Base-by-base conservation (phyloP, 371 early-diverging fungal genomes). In the Mortierella sp. region DNA sequence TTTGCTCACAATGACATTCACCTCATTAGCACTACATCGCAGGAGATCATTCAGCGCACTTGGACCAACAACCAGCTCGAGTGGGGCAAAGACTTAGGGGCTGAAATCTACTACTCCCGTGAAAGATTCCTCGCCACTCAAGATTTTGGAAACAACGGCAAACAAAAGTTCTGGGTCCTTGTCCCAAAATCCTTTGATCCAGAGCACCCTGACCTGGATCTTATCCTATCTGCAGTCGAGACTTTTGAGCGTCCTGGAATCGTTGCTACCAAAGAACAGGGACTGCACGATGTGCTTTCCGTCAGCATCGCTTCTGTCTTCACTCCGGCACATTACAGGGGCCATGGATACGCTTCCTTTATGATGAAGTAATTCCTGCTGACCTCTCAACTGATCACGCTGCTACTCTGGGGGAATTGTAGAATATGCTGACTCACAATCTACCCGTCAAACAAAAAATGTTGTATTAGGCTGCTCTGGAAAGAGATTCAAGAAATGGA, bases 251-350 rank as follows among this genome's bases (percentile, higher is more conserved):
- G 84, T 6, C 70, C 82, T 29, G 83, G 77, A 9, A 42, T 83
- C 4, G 9, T 76, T 3, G 68, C 59, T 35, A 43, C 65, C 26
- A 59, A 70, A 40, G 53, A 66, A 15, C 55, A 62, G 3, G 71
- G 72, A 5, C 29, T 84, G 23, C 53, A 53, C 56, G 72, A 83
- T 40, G 73, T 60, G 22, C 28, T 51, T 43, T 62, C 75, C 7
- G 69, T 79, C 56, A 77, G 84, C 37, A 65, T 86, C 56, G 83
- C 85, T 22, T 81, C 84, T 29, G 86, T 86, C 45, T 83, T 83
- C 66, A 75, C 80, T 22, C 83, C 84, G 13, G 72, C 34, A 17
- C 51, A 56, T 22, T 59, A 75, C 55, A 75, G 85, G 6, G 67
- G 72, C 26, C 59, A 76, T 29, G 85, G 86, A 9, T 86, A 85